A percentile compares a stretch with the other conserved stretches of the same genome.
Evolutionary conservation across 2,329 filamentous ascomycete genomes (phyloP).

Genomic region (Fusarium humuli): DNA sequence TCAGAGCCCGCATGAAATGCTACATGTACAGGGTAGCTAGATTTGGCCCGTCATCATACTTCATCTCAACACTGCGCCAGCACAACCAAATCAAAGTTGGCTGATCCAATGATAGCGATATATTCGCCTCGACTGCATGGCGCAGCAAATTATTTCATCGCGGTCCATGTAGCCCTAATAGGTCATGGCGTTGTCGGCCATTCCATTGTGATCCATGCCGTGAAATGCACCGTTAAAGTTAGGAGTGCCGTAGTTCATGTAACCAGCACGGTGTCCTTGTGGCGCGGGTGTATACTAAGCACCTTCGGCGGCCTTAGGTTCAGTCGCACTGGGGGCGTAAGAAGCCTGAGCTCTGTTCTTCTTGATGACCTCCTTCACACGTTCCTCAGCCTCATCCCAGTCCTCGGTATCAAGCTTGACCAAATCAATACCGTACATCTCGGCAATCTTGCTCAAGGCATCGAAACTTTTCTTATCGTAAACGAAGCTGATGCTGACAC

Average conservation of each 20-base stretch:
- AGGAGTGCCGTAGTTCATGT: constrained; percentile 6
- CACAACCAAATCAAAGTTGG: not conserved
- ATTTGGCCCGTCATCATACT: not conserved
- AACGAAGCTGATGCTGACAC: constrained; percentile 95
- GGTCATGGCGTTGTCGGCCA: constrained; percentile 11
- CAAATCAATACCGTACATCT: constrained; percentile 83
- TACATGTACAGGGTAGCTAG: constrained; percentile 25
- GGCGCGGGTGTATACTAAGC: constrained; percentile 46
- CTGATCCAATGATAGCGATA: not conserved
- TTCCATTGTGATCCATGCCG: not conserved
- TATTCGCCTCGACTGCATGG: not conserved
- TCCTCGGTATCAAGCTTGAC: constrained; percentile 85
- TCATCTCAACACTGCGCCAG: constrained; percentile 2
- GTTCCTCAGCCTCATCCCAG: constrained; percentile 89
- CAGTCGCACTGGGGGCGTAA: constrained; percentile 62
- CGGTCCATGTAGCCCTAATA: constrained; percentile 4
- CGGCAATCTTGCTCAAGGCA: constrained; percentile 82
- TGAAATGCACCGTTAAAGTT: constrained; percentile 19
- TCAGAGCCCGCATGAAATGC: constrained; percentile 8
- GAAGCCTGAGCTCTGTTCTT: constrained; percentile 69
- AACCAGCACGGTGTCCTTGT: constrained; percentile 13
- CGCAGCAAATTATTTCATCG: not conserved
- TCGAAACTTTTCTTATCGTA: constrained; percentile 85
- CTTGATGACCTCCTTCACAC: constrained; percentile 85
- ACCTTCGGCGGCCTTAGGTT: constrained; percentile 47